Base-by-base conservation (phyloP, 2,329 filamentous ascomycete genomes). In the Aureobasidium leucospermi region DNA sequence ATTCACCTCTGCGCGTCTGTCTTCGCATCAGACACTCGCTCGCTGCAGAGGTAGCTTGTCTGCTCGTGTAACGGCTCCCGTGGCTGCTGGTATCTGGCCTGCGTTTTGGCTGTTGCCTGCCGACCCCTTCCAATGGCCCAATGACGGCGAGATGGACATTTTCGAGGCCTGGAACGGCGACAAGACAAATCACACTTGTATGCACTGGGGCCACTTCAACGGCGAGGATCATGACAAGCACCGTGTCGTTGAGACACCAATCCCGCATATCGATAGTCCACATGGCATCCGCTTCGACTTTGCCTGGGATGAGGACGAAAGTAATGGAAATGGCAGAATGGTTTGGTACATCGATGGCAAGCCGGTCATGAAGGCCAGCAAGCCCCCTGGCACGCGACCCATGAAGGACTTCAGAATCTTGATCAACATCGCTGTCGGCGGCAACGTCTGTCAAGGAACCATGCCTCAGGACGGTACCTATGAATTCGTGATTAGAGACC, bases 91-190 rank as follows among this genome's bases (percentile, higher is more conserved):
- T 4, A 79, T 85, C 48, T 85, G 82, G 82, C 82, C 82, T 0
- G 82, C 82, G 0, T 84, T 84, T 65, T 85, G 82, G 82, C 75
- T 85, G 56, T 71, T 85, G 6, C 82, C 82, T 0, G 69, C 75
- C 34, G 80, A 85, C 63, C 82, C 82, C 0, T 85, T 84, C 65
- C 69, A 71, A 0, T 85, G 82, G 82, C 82, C 82, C 0, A 75
- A 71, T 0, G 82, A 85, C 61, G 82, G 82, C 59, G 82, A 85
- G 67, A 73, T 85, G 11, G 82, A 85, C 67, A 81, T 85, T 48
- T 78, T 81, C 42, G 82, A 85, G 69, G 79, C 75, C n/a, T 85
- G 82, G 82, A 84, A 85, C 63, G 81, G 78, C 16, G 79, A 83
- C 61, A 67, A 69, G 36, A 73, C 78, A 49, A 85, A 85, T 66